phyloP scores from a whole-genome alignment of 2,329 filamentous ascomycete species.

The Chaetomium globosum region DNA sequence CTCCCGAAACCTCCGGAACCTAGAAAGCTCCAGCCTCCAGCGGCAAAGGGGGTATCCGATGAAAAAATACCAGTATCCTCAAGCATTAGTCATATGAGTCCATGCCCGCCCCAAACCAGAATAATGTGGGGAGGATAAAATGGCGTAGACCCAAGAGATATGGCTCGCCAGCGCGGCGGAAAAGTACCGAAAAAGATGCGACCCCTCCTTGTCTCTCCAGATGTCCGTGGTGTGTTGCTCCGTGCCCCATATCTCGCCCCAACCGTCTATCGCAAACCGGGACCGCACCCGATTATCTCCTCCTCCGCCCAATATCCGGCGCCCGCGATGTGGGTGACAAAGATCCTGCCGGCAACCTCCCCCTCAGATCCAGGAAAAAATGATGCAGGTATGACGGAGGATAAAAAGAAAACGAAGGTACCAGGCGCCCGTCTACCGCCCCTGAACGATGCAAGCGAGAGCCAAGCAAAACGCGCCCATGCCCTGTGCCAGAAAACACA shows the following conservation, averaged over 20 bases:
- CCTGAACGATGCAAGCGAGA: constrained; percentile 17
- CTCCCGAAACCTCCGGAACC: constrained; percentile 9
- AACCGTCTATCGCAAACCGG: constrained; percentile 17
- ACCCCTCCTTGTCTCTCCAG: background rate
- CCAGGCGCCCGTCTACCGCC: background rate
- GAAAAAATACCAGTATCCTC: constrained; percentile 28
- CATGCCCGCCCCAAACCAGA: constrained; percentile 31
- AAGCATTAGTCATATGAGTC: constrained; percentile 30
- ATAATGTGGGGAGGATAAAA: constrained; percentile 27
- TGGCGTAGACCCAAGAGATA: constrained; percentile 25
- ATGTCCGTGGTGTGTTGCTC: background rate
- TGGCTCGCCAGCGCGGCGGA: constrained; percentile 6
- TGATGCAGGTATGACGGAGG: constrained; percentile 10
- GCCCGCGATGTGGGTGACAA: background rate
- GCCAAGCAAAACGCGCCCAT: constrained; percentile 12
- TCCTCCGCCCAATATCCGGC: background rate
- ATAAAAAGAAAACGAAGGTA: constrained; percentile 6
- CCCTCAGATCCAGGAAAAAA: constrained; percentile 5
- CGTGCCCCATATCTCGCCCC: background rate
- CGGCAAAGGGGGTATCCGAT: constrained; percentile 34
- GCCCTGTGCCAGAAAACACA: constrained; percentile 21
- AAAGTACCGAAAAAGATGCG: constrained; percentile 5
- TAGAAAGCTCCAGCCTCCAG: constrained; percentile 26
- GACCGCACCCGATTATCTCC: background rate
- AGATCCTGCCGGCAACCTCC: background rate